Base-by-base conservation (phyloP, 768 basidiomycete genomes). In the Chalciporus chontae region DNA sequence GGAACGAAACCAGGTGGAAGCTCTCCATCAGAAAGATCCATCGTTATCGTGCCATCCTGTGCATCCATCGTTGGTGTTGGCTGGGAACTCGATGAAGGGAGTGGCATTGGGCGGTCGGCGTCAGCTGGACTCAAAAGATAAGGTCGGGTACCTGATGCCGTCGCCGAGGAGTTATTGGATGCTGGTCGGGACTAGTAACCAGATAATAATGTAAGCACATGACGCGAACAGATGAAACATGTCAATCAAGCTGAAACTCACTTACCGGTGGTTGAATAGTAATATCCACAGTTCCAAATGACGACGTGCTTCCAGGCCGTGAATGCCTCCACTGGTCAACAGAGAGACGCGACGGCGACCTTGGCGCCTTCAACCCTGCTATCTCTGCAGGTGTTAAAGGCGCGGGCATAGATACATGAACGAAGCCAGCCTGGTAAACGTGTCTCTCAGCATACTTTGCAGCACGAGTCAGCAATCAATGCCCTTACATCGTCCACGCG, bases 1-100 rank as follows among this genome's bases (percentile, higher is more conserved):
- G 71, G 64, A 6, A 73, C 56, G 41, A 74, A 74, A 5, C 73
- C 73, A 1, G 66, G 69, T 3, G 73, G 73, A 0, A 73, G 65
- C 21, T 52, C 54, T 0, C 66, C 65, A 10, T 58, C 53, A 1
- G 64, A 57, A 15, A 70, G 23, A 1, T 43, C 55, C 53, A 71
- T 62, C 51, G 53, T 57, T n/a, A 63, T 57, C 27, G 52, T 55
- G 8, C 43, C 36, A 4, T 52, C 47, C 15, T 48, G 42, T 43
- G 31, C 18, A 1, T 54, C 51, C 43, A 1, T 51, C 23, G n/a
- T 36, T 4, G 52, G 40, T 8, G 47, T 52, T 11, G 54, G 45
- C 0, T 53, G 45, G 2, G 19, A 21, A 32, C n/a, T 36, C n/a
- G 37, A 36, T 21, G 54, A 31, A 21, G 69, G 69, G 14, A 67